Conservation (phyloP, 768 basidiomycete genomes). For the Xerocomellus intermedius region DNA sequence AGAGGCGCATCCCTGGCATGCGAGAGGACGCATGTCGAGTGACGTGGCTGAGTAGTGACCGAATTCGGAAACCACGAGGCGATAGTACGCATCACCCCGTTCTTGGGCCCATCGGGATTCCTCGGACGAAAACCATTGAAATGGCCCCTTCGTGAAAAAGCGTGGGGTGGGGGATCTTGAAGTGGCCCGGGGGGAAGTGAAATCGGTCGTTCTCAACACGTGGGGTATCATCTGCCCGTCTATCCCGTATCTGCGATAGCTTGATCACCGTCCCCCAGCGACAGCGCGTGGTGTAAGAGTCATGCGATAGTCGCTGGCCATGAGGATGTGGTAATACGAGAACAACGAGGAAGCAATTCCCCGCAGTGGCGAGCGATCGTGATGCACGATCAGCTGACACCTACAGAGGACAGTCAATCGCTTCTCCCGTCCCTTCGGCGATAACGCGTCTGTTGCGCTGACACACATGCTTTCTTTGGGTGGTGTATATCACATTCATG, state of each 20-base stretch:
- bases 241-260: not conserved
- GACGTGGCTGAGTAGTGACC: conserved; percentile 4
- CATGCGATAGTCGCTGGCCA: conserved; percentile 3
- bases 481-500: not conserved
- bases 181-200: not conserved
- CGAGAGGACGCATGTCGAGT: not conserved
- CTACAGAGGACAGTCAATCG: conserved; percentile 15
- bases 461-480: conserved; percentile 1
- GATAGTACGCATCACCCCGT: conserved; percentile 15
- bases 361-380: conserved; percentile 8
- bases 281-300: not conserved
- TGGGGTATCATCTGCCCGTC: not conserved
- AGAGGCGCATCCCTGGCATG: conserved; percentile 2
- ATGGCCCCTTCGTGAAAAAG: not conserved
- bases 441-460: conserved; percentile 11
- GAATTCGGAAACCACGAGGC: conserved; percentile 16
- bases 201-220: conserved; percentile 4
- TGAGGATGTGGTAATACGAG: conserved; percentile 4
- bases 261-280: not conserved
- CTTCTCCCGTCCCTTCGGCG: conserved; percentile 16
- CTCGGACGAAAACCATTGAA: conserved; percentile 8
- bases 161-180: not conserved
- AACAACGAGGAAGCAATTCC: conserved; percentile 20
- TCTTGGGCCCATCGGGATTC: conserved; percentile 7
- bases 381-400: conserved; percentile 4